Evolutionary conservation across 1,284 basidiomycete genomes (phyloP).

Genomic region (Caloboletus firmus): DNA sequence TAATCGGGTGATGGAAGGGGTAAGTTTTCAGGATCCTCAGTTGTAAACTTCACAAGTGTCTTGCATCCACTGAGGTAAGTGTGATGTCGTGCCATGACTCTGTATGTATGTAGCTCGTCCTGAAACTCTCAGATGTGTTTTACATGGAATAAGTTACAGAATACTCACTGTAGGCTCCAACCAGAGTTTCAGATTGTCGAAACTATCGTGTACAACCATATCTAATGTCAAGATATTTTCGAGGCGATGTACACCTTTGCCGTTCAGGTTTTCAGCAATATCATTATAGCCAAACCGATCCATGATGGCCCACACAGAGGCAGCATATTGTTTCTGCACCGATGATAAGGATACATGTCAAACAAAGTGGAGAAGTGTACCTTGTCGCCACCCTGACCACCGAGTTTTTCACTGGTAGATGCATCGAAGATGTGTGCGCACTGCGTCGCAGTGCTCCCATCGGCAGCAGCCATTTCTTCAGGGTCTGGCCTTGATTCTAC

Average conservation of each 20-base stretch:
- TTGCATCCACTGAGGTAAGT: not conserved
- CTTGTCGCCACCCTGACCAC: not conserved
- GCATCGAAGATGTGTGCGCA: not conserved
- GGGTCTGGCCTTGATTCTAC: not conserved
- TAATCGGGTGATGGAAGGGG: slow-evolving; percentile 8
- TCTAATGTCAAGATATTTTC: not conserved
- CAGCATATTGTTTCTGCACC: not conserved
- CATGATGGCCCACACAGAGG: not conserved
- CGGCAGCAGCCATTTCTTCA: not conserved
- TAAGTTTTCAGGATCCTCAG: not conserved
- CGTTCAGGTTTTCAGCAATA: not conserved
- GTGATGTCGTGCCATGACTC: not conserved
- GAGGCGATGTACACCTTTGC: not conserved
- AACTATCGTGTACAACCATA: not conserved
- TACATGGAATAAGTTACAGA: not conserved
- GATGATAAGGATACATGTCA: not conserved
- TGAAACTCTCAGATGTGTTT: not conserved
- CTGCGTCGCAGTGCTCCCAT: not conserved
- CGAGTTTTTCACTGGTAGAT: not conserved
- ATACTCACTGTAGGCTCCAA: slow-evolving; percentile 2
- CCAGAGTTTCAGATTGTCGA: not conserved
- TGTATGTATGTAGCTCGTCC: not conserved
- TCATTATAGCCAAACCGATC: not conserved
- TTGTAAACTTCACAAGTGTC: not conserved
- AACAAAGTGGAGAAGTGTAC: not conserved